A percentile compares a stretch with the other conserved stretches of the same genome.
Evolutionary conservation across 179 eudicot genomes (phyloP).

Genomic region (Carnegiea gigantea): DNA sequence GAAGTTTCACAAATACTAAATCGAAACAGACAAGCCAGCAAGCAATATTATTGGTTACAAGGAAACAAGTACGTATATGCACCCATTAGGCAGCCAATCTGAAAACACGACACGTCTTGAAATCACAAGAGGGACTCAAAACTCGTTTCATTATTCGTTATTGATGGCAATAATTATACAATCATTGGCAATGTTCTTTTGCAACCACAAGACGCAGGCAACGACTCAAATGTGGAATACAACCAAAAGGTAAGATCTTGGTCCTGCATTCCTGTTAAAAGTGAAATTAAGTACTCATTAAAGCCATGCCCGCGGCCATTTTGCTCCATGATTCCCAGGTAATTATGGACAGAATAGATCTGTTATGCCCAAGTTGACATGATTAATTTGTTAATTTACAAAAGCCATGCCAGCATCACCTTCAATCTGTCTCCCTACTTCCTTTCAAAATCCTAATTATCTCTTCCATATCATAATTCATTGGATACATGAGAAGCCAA

Average conservation of each 20-base stretch:
- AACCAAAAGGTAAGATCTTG: neutral
- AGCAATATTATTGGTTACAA: neutral
- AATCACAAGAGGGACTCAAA: neutral
- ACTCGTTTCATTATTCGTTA: neutral
- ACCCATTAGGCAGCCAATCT: neutral
- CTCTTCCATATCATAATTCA: too few species aligned
- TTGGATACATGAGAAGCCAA: constrained; percentile 12
- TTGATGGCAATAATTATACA: constrained; percentile 5
- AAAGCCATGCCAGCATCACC: constrained; percentile 20
- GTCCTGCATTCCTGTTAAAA: neutral
- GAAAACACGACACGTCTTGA: constrained; percentile 3
- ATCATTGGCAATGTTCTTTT: constrained; percentile 11
- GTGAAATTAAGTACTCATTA: neutral
- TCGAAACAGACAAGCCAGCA: neutral
- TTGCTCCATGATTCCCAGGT: neutral
- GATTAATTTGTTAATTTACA: neutral
- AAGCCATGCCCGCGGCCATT: neutral
- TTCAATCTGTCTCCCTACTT: neutral
- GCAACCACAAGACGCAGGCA: neutral
- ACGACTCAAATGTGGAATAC: neutral
- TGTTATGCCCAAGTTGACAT: neutral
- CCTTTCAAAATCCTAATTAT: neutral
- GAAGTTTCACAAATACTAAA: neutral
- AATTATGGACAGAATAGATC: neutral
- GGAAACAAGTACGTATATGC: neutral